phyloP scores from a whole-genome alignment of 805 yeast genomes.

The Yarrowia keelungensis region DNA sequence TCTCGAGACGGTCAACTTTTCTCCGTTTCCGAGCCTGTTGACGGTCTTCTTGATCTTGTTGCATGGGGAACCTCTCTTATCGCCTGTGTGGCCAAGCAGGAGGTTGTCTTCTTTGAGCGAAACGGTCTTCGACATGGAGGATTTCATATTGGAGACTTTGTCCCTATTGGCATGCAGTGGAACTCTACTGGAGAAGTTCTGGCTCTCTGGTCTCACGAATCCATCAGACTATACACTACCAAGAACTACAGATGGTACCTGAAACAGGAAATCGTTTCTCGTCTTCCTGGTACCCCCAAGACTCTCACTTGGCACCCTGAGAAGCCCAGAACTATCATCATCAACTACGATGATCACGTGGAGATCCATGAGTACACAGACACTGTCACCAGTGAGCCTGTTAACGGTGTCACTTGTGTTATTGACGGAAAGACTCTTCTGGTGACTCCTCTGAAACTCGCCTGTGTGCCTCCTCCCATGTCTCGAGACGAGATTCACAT shows the following conservation, averaged over 20 bases:
- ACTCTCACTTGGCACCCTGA: slow-evolving; percentile 83
- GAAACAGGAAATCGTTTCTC: slow-evolving; percentile 71
- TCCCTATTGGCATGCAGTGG: slow-evolving; percentile 70
- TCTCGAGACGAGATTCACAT: slow-evolving; percentile 70
- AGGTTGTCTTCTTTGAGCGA: slow-evolving; percentile 81
- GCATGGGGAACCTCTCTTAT: slow-evolving; percentile 91
- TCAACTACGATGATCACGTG: slow-evolving; percentile 51
- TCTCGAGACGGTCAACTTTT: slow-evolving; percentile 74
- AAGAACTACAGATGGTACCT: slow-evolving; percentile 96
- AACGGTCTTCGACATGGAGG: slow-evolving; percentile 93
- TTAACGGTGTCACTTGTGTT: slow-evolving; percentile 78
- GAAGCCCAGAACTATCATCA: slow-evolving; percentile 75
- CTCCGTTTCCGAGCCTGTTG: slow-evolving; percentile 88
- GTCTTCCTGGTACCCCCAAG: slow-evolving; percentile 43
- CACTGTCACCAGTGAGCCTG: slow-evolving; percentile 71
- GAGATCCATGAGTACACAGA: slow-evolving; percentile 73
- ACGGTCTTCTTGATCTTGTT: slow-evolving; percentile 73
- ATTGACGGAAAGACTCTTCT: slow-evolving; percentile 75
- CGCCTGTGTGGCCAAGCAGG: slow-evolving; percentile 73
- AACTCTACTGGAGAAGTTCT: slow-evolving; percentile 79
- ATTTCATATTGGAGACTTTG: slow-evolving; percentile 67
- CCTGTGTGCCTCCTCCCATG: slow-evolving; percentile 96
- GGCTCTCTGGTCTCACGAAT: slow-evolving; percentile 66
- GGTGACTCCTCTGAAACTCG: slow-evolving; percentile 81
- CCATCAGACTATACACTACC: slow-evolving; percentile 87